Evolutionary conservation across 2,329 filamentous ascomycete species (phyloP).

Genomic region (Aspergillus novofumigatus): DNA sequence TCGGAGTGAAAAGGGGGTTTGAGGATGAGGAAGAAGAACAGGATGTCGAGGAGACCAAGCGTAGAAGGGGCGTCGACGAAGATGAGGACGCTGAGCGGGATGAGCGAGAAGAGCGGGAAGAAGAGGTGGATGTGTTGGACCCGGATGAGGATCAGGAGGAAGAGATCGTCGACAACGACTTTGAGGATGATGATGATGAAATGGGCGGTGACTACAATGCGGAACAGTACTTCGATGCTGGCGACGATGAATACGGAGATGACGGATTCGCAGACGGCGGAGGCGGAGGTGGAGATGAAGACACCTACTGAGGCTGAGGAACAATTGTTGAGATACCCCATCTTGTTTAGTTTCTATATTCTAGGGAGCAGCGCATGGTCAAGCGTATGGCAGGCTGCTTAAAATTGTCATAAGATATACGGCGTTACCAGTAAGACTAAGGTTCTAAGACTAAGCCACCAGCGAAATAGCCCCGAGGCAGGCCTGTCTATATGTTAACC

Average conservation of each 20-base stretch:
- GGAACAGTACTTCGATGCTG: constrained; percentile 61
- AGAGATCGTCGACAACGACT: constrained; percentile 55
- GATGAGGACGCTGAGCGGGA: constrained; percentile 27
- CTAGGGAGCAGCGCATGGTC: not conserved
- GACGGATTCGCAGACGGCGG: constrained; percentile 54
- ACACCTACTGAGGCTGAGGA: constrained; percentile 35
- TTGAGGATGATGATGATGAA: constrained; percentile 57
- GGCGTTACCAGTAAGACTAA: no score
- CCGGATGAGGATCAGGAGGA: constrained; percentile 48
- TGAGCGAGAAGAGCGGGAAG: constrained; percentile 32
- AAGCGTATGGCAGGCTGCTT: not conserved
- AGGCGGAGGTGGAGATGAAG: constrained; percentile 50
- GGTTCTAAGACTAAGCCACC: no score
- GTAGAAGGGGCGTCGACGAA: constrained; percentile 28
- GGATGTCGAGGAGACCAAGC: constrained; percentile 30
- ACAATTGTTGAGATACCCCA: constrained; percentile 25
- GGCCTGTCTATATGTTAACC: no score
- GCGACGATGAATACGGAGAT: constrained; percentile 52
- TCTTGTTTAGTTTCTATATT: constrained; percentile 18
- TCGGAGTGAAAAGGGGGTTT: constrained; percentile 35
- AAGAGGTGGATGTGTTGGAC: constrained; percentile 42
- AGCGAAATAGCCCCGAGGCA: no score
- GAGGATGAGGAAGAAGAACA: constrained; percentile 45
- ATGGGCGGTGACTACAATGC: constrained; percentile 61
- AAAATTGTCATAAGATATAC: not conserved